phyloP scores from a whole-genome alignment of 192 early-diverging fungal genomes.

The Entomortierella parvispora region DNA sequence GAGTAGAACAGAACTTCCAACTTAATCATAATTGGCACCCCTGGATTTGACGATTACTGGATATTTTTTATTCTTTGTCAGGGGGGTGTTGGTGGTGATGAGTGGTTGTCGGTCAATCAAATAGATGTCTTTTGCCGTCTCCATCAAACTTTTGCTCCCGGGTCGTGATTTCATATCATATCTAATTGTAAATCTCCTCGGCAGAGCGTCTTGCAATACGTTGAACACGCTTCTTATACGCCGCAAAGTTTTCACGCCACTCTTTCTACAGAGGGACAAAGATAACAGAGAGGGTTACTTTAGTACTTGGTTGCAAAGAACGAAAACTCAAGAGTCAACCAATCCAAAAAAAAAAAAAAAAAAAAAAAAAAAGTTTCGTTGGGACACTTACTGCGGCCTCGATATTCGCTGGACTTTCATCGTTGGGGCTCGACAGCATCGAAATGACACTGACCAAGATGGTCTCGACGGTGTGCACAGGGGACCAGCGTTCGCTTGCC shows the following conservation, averaged over 20 bases:
- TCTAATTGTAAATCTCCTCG: slow-evolving; percentile 48
- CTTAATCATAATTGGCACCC: neutral
- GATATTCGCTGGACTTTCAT: slow-evolving; percentile 94
- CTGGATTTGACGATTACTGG: too few relatives aligned
- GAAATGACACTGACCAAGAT: slow-evolving; percentile 91
- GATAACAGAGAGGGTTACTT: neutral
- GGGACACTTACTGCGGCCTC: slow-evolving; percentile 88
- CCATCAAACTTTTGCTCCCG: neutral
- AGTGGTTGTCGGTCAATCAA: neutral
- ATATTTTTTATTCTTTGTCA: neutral
- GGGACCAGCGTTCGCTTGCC: slow-evolving; percentile 91
- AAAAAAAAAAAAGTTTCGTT: too few relatives aligned
- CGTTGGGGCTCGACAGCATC: slow-evolving; percentile 93
- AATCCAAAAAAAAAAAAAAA: neutral
- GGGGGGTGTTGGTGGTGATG: too few relatives aligned
- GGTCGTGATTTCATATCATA: neutral
- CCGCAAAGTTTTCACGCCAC: slow-evolving; percentile 74
- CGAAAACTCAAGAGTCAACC: neutral
- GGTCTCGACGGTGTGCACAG: slow-evolving; percentile 95
- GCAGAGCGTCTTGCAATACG: slow-evolving; percentile 64
- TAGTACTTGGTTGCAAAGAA: neutral
- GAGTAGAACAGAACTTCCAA: neutral
- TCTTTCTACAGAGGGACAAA: slow-evolving; percentile 66
- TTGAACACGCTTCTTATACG: slow-evolving; percentile 82
- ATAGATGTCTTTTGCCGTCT: neutral